phyloP scores from a whole-genome alignment of 306 rosid species.

The Elaeagnus macrophylla region DNA sequence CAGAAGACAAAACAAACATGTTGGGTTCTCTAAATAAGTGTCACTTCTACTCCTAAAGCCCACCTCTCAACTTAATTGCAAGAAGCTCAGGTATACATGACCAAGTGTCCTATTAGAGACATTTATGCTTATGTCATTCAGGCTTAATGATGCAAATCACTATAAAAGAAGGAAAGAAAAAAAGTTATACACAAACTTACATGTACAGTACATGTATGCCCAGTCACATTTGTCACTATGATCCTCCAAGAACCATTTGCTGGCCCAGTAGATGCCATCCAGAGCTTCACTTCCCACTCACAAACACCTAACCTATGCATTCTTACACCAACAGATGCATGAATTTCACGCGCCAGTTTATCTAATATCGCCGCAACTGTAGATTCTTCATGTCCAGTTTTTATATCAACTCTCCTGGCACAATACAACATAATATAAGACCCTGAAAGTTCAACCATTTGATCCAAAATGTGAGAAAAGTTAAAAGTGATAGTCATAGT shows the following conservation, averaged over 20 bases:
- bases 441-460: conserved; percentile 13
- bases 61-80: no score
- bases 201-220: conserved; percentile 83
- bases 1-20: no score
- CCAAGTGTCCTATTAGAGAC: background rate
- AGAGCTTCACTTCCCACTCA: conserved; percentile 96
- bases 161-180: no score
- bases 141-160: background rate
- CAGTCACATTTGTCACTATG: conserved; percentile 86
- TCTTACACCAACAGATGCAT: conserved; percentile 78
- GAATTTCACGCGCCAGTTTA: conserved; percentile 64
- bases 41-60: no score
- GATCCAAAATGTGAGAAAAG: conserved; percentile 13
- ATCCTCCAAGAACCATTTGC: conserved; percentile 93
- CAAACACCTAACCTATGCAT: conserved; percentile 92
- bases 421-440: conserved; percentile 30
- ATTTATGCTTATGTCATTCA: background rate
- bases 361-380: conserved; percentile 53
- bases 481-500: conserved; percentile 17
- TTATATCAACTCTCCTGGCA: conserved; percentile 58
- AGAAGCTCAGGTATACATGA: background rate
- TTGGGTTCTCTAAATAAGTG: no score
- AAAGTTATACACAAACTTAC: conserved; percentile 41
- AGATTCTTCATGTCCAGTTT: conserved; percentile 54
- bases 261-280: conserved; percentile 64